Conservation (phyloP, 2,329 filamentous ascomycete genomes). For the Verticillium klebahnii region DNA sequence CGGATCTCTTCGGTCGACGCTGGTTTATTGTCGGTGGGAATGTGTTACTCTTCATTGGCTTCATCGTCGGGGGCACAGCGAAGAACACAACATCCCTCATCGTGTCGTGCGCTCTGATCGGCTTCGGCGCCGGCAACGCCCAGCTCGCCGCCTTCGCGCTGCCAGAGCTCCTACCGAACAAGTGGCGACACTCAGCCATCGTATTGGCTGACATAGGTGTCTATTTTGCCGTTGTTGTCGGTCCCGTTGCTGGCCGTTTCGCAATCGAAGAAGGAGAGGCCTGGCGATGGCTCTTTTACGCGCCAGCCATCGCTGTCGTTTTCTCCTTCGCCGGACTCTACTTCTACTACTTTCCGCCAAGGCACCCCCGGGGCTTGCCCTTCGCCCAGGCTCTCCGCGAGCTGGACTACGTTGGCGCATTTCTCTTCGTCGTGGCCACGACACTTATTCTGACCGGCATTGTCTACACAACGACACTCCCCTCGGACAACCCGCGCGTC, state of each 20-base stretch:
- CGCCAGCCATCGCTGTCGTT: constrained; percentile 33
- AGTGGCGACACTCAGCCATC: constrained; percentile 40
- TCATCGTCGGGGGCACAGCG: constrained; percentile 31
- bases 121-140: constrained; percentile 38
- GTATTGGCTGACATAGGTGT: constrained; percentile 36
- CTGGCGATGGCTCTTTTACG: constrained; percentile 43
- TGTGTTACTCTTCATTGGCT: constrained; percentile 29
- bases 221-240: constrained; percentile 39
- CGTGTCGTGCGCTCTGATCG: constrained; percentile 33
- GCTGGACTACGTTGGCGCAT: constrained; percentile 31
- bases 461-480: constrained; percentile 30
- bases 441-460: constrained; percentile 33
- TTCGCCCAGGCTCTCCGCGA: constrained; percentile 27
- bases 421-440: constrained; percentile 29
- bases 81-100: constrained; percentile 32
- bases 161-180: constrained; percentile 42
- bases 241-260: constrained; percentile 38
- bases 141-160: constrained; percentile 41
- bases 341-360: constrained; percentile 27
- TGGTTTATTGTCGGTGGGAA: constrained; percentile 41
- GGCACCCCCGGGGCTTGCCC: constrained; percentile 27
- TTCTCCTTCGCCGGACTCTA: constrained; percentile 38
- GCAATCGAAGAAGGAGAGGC: constrained; percentile 26
- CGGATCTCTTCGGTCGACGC: constrained; percentile 40
- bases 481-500: constrained; percentile 29